Evolutionary conservation across 2,329 filamentous ascomycete species (phyloP).

Genomic region (Sphaceloma murrayae): DNA sequence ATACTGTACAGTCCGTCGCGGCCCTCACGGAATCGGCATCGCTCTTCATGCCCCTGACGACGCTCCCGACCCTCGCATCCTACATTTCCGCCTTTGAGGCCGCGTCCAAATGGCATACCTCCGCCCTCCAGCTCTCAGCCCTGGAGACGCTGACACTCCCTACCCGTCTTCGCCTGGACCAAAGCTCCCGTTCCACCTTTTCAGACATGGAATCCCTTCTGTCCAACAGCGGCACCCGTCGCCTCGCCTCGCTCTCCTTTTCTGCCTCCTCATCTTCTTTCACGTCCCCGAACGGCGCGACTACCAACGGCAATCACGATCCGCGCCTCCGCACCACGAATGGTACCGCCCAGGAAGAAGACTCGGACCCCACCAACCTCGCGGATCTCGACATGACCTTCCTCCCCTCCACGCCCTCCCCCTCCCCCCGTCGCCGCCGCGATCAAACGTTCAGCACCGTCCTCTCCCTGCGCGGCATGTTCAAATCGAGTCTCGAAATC

Average conservation of each 20-base stretch:
- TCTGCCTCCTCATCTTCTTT: conserved; percentile 38
- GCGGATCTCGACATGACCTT: conserved; percentile 24
- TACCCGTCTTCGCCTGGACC: conserved; percentile 52
- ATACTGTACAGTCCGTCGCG: conserved; percentile 62
- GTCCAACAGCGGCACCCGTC: conserved; percentile 69
- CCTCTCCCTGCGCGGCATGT: conserved; percentile 33
- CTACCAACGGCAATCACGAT: conserved; percentile 21
- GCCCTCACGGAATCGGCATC: conserved; percentile 62
- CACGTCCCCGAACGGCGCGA: conserved; percentile 23
- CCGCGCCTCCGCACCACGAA: conserved; percentile 22
- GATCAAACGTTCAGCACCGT: conserved; percentile 34
- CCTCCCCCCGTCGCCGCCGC: not conserved
- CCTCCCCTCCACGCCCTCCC: conserved; percentile 21
- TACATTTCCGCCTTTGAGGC: conserved; percentile 50
- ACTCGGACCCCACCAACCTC: conserved; percentile 3
- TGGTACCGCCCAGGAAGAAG: conserved; percentile 24
- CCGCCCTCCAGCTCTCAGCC: conserved; percentile 64
- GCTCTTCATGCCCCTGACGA: conserved; percentile 64
- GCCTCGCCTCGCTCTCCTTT: conserved; percentile 65
- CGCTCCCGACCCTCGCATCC: conserved; percentile 50
- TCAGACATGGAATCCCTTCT: conserved; percentile 56
- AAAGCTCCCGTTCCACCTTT: conserved; percentile 43
- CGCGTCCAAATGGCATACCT: conserved; percentile 66
- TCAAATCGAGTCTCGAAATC: conserved; percentile 27
- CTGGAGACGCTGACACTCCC: conserved; percentile 72